These are phyloP conservation scores for Royoungia palumana DNA, from an alignment of 768 basidiomycete species.

Conservation along the genomic window DNA sequence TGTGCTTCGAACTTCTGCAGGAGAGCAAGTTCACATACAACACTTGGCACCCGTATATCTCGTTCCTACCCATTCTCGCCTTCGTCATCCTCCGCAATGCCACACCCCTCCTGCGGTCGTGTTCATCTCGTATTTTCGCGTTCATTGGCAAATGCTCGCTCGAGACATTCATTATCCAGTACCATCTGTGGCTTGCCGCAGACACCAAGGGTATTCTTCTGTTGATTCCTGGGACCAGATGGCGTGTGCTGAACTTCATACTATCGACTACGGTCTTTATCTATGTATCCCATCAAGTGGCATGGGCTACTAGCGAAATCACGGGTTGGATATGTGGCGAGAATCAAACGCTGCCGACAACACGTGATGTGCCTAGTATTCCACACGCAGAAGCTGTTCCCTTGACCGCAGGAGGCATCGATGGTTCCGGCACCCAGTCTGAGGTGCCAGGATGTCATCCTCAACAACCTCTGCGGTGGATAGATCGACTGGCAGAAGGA, in stretches of 20 bases:
- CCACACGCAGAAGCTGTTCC: constrained; percentile 10
- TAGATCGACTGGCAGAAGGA: constrained; percentile 46
- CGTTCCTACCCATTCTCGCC: constrained; percentile 74
- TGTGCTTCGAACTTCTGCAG: constrained; percentile 74
- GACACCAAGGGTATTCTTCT: constrained; percentile 81
- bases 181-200: constrained; percentile 80
- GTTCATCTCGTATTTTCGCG: constrained; percentile 64
- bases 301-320: constrained; percentile 70
- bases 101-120: constrained; percentile 64
- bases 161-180: constrained; percentile 91
- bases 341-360: constrained; percentile 23
- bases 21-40: constrained; percentile 87
- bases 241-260: constrained; percentile 76
- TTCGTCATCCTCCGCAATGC: constrained; percentile 79
- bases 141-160: constrained; percentile 86
- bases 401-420: constrained; percentile 1
- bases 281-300: constrained; percentile 73
- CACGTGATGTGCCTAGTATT: constrained; percentile 10
- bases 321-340: constrained; percentile 56
- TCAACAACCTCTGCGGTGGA: constrained; percentile 41
- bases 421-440: constrained; percentile 24
- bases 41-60: constrained; percentile 77
- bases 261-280: constrained; percentile 76
- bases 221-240: constrained; percentile 68
- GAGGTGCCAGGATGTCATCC: constrained; percentile 37